Evolutionary conservation across 2,329 filamentous ascomycete genomes (phyloP).

Genomic region (Apiospora malaysiana): DNA sequence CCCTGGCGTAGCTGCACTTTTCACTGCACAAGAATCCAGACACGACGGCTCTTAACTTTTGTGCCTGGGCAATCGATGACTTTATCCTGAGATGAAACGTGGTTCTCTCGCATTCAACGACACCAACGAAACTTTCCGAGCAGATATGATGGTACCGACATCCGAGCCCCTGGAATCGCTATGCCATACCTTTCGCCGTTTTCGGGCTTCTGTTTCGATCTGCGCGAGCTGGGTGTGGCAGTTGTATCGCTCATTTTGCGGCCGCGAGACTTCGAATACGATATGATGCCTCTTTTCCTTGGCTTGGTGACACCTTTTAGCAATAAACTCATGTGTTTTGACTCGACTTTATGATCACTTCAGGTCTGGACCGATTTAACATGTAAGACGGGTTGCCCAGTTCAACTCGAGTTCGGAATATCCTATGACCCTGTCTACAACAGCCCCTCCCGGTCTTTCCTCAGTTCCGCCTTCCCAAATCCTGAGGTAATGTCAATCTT

Average conservation of each 20-base stretch:
- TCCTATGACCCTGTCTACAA: not conserved
- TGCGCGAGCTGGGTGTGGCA: not conserved
- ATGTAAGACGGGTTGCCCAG: not conserved
- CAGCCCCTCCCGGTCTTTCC: not conserved
- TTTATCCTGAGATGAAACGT: not conserved
- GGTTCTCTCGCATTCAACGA: not conserved
- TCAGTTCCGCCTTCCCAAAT: no score
- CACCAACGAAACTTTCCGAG: not conserved
- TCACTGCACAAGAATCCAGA: not conserved
- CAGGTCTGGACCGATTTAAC: no score
- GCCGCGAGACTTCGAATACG: not conserved
- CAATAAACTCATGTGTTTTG: not conserved
- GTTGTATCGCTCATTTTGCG: not conserved
- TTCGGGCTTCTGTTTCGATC: not conserved
- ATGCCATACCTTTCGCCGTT: not conserved
- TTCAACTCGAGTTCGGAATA: not conserved
- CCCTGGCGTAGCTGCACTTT: not conserved
- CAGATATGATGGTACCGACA: not conserved
- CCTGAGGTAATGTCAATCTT: not conserved
- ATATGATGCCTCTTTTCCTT: not conserved
- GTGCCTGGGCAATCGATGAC: not conserved
- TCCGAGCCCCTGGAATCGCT: not conserved
- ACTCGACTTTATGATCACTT: not conserved
- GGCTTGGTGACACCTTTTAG: not conserved
- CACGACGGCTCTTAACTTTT: not conserved